These are phyloP conservation scores for Quercus rubra DNA, from an alignment of 306 rosid genomes.

Conservation along the genomic window DNA sequence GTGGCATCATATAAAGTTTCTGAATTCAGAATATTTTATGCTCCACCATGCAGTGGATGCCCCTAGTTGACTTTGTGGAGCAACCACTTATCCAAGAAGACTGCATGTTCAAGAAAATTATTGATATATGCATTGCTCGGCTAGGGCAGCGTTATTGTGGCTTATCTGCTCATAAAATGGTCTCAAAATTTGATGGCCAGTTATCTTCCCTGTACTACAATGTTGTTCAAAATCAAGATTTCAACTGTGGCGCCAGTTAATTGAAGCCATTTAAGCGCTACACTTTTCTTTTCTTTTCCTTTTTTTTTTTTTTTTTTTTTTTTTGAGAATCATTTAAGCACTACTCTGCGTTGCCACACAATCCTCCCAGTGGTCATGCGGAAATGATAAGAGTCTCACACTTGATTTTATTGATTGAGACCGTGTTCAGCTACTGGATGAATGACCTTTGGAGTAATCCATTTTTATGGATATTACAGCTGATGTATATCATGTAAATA, in stretches of 20 bases:
- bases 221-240: slow-evolving; percentile 41
- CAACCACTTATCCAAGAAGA: slow-evolving; percentile 82
- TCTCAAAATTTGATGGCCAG: slow-evolving; percentile 83
- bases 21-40: background rate
- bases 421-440: background rate
- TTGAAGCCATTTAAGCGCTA: slow-evolving; percentile 17
- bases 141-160: slow-evolving; percentile 72
- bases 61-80: slow-evolving; percentile 74
- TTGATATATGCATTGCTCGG: slow-evolving; percentile 73
- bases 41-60: slow-evolving; percentile 77
- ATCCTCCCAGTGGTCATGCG: background rate
- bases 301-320: too few relatives aligned
- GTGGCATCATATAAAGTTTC: background rate
- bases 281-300: background rate
- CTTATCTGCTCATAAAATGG: slow-evolving; percentile 57
- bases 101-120: slow-evolving; percentile 73
- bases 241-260: slow-evolving; percentile 55
- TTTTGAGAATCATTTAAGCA: background rate
- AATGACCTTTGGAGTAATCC: background rate
- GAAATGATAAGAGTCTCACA: background rate
- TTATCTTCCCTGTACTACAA: slow-evolving; percentile 74
- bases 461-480: background rate
- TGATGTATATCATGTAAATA: background rate
- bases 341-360: background rate
- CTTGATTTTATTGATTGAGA: background rate